phyloP scores from a whole-genome alignment of 2,329 filamentous ascomycete genomes.

The Diaporthe nobilis region DNA sequence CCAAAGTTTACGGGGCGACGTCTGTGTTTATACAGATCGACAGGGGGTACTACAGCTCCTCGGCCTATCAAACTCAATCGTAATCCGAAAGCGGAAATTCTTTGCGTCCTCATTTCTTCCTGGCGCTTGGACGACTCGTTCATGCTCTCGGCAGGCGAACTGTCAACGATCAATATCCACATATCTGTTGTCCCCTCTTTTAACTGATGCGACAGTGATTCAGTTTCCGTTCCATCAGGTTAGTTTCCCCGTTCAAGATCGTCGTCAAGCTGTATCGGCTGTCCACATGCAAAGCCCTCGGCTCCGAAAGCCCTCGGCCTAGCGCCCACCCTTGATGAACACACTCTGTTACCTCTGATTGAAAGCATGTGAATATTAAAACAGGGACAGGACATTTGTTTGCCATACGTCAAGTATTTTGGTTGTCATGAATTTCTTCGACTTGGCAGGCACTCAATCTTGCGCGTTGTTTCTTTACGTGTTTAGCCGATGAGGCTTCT shows the following conservation, averaged over 20 bases:
- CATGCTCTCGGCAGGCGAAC: too few species aligned
- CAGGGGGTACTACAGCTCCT: background rate
- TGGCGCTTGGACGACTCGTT: background rate
- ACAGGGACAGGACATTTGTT: background rate
- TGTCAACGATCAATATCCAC: background rate
- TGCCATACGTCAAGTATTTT: background rate
- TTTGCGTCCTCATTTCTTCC: background rate
- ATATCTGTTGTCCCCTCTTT: background rate
- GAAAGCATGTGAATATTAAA: background rate
- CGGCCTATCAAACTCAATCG: background rate
- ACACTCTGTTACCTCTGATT: background rate
- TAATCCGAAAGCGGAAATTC: background rate
- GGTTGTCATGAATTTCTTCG: background rate
- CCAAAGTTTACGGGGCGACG: background rate
- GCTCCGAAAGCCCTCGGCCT: background rate
- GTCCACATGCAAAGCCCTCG: conserved; percentile 1
- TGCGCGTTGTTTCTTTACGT: background rate
- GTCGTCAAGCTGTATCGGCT: background rate
- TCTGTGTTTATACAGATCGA: background rate
- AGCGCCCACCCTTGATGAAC: too few species aligned
- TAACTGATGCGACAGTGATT: background rate
- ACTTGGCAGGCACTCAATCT: background rate
- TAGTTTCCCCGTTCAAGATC: too few species aligned
- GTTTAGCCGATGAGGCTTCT: background rate
- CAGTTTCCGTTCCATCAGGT: background rate